Conservation (phyloP, 1,284 basidiomycete genomes). For the Marasmius tenuissimus region DNA sequence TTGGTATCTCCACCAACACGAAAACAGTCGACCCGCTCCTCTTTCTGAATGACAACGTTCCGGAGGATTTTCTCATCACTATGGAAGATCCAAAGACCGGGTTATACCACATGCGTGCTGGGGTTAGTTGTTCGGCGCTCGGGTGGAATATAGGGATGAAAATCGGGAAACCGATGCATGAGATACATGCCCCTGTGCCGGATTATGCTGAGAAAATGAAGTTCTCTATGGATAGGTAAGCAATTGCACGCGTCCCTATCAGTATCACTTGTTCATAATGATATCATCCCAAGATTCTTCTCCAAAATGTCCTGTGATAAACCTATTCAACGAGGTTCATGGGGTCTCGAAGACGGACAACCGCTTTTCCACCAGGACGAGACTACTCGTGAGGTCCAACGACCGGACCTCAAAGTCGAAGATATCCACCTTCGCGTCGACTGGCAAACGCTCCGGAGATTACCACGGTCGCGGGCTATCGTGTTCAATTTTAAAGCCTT, state of each 20-base stretch:
- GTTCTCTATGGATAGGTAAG: conserved; percentile 48
- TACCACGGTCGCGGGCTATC: conserved; percentile 45
- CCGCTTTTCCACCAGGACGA: conserved; percentile 41
- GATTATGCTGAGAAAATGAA: conserved; percentile 48
- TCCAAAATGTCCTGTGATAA: conserved; percentile 43
- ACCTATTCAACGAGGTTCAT: conserved; percentile 52
- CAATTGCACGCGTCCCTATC: background rate
- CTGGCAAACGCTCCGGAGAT: conserved; percentile 52
- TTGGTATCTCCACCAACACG: conserved; percentile 31
- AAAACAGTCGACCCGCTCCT: conserved; percentile 32
- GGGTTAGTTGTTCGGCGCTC: conserved; percentile 42
- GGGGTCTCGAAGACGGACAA: conserved; percentile 47
- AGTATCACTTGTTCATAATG: background rate
- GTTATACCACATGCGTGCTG: conserved; percentile 41
- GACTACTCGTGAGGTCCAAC: conserved; percentile 29
- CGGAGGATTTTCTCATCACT: conserved; percentile 49
- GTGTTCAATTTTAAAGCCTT: conserved; percentile 53
- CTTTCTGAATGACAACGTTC: conserved; percentile 47
- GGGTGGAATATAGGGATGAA: conserved; percentile 49
- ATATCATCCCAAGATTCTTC: conserved; percentile 37
- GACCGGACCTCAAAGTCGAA: conserved; percentile 34
- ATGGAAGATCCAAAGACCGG: conserved; percentile 40
- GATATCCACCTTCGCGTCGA: conserved; percentile 48
- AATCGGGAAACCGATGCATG: conserved; percentile 43
- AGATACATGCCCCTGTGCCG: conserved; percentile 47